Conservation (phyloP, 225 moss, liverwort and hornwort species). For the Takakia lepidozioides region DNA sequence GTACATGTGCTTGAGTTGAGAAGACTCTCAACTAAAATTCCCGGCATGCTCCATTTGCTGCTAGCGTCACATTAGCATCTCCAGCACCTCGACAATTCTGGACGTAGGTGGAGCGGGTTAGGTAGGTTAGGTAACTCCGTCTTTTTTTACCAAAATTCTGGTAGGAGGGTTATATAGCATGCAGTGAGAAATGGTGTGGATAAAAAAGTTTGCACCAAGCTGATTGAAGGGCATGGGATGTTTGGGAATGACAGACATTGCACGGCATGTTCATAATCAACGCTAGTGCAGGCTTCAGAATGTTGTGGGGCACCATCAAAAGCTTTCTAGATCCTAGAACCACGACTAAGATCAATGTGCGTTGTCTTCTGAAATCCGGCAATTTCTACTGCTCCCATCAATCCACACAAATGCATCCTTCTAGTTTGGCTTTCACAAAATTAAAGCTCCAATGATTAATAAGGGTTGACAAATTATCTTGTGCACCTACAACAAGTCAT, state of each 20-base stretch:
- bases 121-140: slow-evolving; percentile 41
- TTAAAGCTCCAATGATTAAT: too few species aligned
- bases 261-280: slow-evolving; percentile 83
- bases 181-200: too few species aligned
- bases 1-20: slow-evolving; percentile 85
- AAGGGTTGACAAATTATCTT: too few species aligned
- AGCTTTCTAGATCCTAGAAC: slow-evolving; percentile 82
- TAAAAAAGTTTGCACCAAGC: too few species aligned
- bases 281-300: slow-evolving; percentile 74
- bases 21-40: slow-evolving; percentile 84
- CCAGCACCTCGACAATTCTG: slow-evolving; percentile 86
- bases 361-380: too few species aligned
- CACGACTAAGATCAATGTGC: slow-evolving; percentile 67
- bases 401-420: too few species aligned
- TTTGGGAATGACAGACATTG: slow-evolving; percentile 65
- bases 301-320: slow-evolving; percentile 71
- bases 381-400: too few species aligned
- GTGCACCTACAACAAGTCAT: too few species aligned
- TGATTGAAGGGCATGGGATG: not conserved
- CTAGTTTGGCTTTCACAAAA: too few species aligned
- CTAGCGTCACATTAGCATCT: slow-evolving; percentile 62
- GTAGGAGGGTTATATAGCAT: not conserved
- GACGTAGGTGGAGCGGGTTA: slow-evolving; percentile 94
- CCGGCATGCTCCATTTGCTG: slow-evolving; percentile 74
- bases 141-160: not conserved